phyloP scores from a whole-genome alignment of 2,329 filamentous ascomycete genomes.

The Tolypocladium inflatum region DNA sequence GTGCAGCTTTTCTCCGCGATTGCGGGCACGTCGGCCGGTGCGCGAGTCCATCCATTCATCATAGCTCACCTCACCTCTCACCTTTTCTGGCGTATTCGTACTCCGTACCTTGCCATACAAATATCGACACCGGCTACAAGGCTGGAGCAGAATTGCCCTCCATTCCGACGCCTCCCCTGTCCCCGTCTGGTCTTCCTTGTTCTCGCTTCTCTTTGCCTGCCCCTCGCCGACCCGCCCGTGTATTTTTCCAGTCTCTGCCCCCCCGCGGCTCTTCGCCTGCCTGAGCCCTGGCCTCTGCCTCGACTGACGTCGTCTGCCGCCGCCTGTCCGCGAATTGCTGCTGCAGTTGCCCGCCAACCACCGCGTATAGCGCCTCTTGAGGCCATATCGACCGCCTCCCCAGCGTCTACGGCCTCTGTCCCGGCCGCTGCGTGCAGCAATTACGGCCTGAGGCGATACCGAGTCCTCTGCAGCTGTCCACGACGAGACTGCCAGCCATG shows the following conservation, averaged over 20 bases:
- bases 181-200: not conserved
- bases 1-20: conserved; percentile 3
- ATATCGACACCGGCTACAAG: not conserved
- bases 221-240: not conserved
- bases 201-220: not conserved
- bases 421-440: not conserved
- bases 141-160: not conserved
- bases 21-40: conserved; percentile 1
- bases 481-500: not conserved
- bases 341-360: not conserved
- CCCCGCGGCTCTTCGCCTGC: not conserved
- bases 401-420: not conserved
- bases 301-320: not conserved
- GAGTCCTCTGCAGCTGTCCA: not conserved
- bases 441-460: not conserved
- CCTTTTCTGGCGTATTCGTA: not conserved
- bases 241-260: not conserved
- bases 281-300: not conserved
- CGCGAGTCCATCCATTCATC: not conserved
- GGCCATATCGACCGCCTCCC: not conserved
- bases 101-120: not conserved
- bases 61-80: not conserved
- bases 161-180: not conserved
- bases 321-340: not conserved
- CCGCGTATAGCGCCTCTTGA: not conserved